Conservation (phyloP, 2,329 filamentous ascomycete genomes). For the Pseudocercospora pini-densiflorae region DNA sequence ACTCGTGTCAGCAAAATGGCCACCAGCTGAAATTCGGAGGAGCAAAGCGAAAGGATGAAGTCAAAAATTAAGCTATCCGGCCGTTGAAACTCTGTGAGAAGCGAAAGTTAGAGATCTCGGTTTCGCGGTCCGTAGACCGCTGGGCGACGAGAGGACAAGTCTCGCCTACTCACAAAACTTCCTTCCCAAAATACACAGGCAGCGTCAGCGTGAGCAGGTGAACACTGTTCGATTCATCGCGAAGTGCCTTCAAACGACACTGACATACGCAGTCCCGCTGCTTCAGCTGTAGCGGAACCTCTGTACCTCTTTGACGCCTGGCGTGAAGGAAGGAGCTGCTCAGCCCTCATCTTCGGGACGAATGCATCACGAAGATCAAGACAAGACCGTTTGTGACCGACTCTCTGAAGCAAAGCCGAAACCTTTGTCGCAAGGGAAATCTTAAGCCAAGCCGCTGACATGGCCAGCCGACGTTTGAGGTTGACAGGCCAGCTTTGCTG, state of each 20-base stretch:
- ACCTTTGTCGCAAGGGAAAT: background rate
- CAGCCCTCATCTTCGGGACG: background rate
- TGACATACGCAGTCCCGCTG: too few species aligned
- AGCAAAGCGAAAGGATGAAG: background rate
- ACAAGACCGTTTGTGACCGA: background rate
- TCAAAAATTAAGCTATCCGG: background rate
- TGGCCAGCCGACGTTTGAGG: background rate
- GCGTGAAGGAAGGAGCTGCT: background rate
- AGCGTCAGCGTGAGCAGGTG: too few species aligned
- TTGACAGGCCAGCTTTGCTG: background rate
- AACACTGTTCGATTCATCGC: too few species aligned
- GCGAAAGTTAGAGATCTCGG: background rate
- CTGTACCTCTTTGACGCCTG: background rate
- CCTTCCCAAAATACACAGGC: too few species aligned
- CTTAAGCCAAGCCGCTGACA: background rate
- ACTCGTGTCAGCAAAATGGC: background rate
- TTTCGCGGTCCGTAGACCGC: background rate
- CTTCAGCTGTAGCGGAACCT: background rate
- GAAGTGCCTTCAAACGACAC: too few species aligned
- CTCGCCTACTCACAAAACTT: too few species aligned
- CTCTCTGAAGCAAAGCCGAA: background rate
- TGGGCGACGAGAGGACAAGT: too few species aligned
- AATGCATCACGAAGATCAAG: background rate
- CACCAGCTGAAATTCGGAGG: background rate
- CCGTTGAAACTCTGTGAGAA: background rate